Conservation (phyloP, 805 yeast genomes). For the Candida germanica region DNA sequence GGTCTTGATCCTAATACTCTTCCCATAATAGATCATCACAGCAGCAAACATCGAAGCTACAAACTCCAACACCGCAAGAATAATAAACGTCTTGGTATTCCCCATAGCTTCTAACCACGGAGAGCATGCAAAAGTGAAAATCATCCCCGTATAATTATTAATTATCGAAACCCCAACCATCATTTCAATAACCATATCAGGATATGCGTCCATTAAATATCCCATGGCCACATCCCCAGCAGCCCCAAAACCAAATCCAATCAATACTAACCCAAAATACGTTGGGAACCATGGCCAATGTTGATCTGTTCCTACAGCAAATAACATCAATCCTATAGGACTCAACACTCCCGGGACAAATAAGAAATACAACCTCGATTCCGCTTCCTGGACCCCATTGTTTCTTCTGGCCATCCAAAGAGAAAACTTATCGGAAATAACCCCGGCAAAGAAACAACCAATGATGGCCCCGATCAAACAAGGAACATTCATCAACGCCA, state of each 20-base stretch:
- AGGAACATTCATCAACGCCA: slow-evolving; percentile 40
- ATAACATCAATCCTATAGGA: slow-evolving; percentile 33
- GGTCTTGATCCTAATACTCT: slow-evolving; percentile 30
- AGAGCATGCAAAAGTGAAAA: slow-evolving; percentile 38
- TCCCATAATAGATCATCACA: slow-evolving; percentile 34
- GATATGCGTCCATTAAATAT: slow-evolving; percentile 39
- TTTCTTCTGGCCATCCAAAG: slow-evolving; percentile 38
- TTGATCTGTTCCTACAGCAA: slow-evolving; percentile 37
- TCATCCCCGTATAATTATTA: slow-evolving; percentile 36
- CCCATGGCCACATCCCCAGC: slow-evolving; percentile 39
- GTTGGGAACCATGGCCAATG: slow-evolving; percentile 37
- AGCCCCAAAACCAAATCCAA: slow-evolving; percentile 39
- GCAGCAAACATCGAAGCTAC: slow-evolving; percentile 27
- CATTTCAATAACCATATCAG: slow-evolving; percentile 39
- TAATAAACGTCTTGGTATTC: slow-evolving; percentile 33
- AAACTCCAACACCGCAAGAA: slow-evolving; percentile 35
- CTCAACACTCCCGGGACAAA: slow-evolving; percentile 32
- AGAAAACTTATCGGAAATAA: slow-evolving; percentile 30
- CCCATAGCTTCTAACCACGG: slow-evolving; percentile 37
- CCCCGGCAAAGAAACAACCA: slow-evolving; percentile 37
- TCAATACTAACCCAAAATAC: slow-evolving; percentile 35
- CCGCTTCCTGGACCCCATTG: slow-evolving; percentile 36
- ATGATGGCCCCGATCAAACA: slow-evolving; percentile 38
- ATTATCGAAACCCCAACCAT: slow-evolving; percentile 39
- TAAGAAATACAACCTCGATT: slow-evolving; percentile 33